Evolutionary conservation across 768 basidiomycete species (phyloP), one percentile per base, ranked within the genome.

Genomic region (Gymnopilus dilepis): DNA sequence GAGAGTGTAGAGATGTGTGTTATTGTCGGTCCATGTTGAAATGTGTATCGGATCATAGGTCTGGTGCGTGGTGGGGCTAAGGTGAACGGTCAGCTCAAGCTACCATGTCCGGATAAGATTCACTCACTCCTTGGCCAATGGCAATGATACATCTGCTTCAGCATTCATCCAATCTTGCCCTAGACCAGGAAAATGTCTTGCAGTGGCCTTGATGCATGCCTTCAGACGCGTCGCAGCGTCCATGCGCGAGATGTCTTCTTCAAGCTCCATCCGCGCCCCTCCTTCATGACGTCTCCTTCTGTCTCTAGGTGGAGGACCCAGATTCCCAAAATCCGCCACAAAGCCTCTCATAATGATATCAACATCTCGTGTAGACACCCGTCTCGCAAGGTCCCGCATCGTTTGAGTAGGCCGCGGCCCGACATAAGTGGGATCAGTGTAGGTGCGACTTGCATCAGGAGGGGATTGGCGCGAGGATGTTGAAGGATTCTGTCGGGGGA

Each of bases 111-210:
- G 28, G 17, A 30, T 2, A 50, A 37, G 58, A 8, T 37, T 9
- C 15, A 81, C 87, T 73, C 67, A 89, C 86, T 87, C 85, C 61
- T 74, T 71, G 19, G 85, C 83, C 81, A 87, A 82, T 15, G 90
- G 89, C 50, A 91, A 77, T 2, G 89, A 87, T 13, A 89, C 79
- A 63, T 91, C 90, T 0, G 90, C 86, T 64, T 89, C 86, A 4
- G 85, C 82, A 58, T 91, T 91, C 89, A 91, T 89, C 90, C 90
- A 91, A 70, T 91, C 89, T 57, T 76, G 74, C 22, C 90, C 89
- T 51, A 83, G 78, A 3, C 69, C 66, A 69, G 86, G 81, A 6
- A 72, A 70, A n/a, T 50, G 15, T 17, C 65, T 50, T 0, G 89
- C 88, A 2, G 88, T 90, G 31, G 77, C 76, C 9, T 74, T 63